Percentiles rank a stretch among this genome's conserved stretches.
These are phyloP conservation scores for Torulaspora indica DNA, from an alignment of 805 yeast species.

Conservation along the genomic window DNA sequence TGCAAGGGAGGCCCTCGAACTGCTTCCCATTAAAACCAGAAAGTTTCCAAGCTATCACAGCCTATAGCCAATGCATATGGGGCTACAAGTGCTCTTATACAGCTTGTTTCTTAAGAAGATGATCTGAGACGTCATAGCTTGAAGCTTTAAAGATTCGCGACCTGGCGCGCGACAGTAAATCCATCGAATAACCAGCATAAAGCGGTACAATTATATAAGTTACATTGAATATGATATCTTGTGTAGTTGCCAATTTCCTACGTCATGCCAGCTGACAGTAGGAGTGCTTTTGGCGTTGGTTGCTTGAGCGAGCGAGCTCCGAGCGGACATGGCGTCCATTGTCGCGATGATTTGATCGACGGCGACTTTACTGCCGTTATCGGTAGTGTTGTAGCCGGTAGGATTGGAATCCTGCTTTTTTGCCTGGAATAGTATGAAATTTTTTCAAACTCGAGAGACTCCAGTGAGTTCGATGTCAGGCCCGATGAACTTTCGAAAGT, in stretches of 20 bases:
- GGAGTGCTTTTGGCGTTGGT: conserved; percentile 27
- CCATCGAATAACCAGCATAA: background rate
- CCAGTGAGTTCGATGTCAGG: conserved; percentile 4
- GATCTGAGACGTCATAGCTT: background rate
- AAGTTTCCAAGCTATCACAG: background rate
- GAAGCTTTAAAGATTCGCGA: background rate
- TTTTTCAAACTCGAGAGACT: conserved; percentile 15
- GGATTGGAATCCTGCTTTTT: conserved; percentile 16
- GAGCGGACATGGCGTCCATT: conserved; percentile 16
- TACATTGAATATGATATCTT: background rate
- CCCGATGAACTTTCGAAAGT: conserved; percentile 2
- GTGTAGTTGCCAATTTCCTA: background rate
- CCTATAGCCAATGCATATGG: background rate
- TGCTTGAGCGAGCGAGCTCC: conserved; percentile 13
- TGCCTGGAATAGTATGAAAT: conserved; percentile 13
- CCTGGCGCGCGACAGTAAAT: background rate
- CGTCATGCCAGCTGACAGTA: conserved; percentile 9
- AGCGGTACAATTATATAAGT: background rate
- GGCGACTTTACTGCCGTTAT: conserved; percentile 3
- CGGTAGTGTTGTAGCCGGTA: conserved; percentile 2
- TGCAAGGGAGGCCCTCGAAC: background rate
- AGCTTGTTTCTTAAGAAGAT: background rate
- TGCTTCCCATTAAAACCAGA: background rate
- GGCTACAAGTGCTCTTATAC: background rate
- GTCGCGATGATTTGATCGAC: conserved; percentile 4